A percentile compares a stretch with the other conserved stretches of the same genome.
These are phyloP conservation scores for Poa pratensis DNA, from an alignment of 176 grass and related monocot species.

Conservation along the genomic window DNA sequence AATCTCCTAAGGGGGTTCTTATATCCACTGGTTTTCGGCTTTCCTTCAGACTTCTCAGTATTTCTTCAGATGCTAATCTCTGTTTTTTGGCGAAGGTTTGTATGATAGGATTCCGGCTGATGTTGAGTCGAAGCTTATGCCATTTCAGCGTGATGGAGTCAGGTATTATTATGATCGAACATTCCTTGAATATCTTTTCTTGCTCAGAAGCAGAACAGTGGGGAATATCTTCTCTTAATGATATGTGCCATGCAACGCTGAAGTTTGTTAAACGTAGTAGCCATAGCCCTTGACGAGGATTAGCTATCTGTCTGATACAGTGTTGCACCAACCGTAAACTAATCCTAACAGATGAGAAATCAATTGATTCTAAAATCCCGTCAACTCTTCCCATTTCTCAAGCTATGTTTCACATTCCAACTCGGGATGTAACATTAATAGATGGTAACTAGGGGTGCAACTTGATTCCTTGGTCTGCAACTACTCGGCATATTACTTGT, in stretches of 20 bases:
- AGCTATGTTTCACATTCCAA: neutral
- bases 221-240: constrained; percentile 19
- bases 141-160: constrained; percentile 88
- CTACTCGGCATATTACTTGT: neutral
- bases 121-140: constrained; percentile 80
- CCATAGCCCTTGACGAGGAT: neutral
- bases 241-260: constrained; percentile 21
- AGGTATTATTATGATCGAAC: constrained; percentile 62
- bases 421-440: neutral
- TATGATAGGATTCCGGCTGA: constrained; percentile 77
- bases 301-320: neutral
- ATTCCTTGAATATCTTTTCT: constrained; percentile 14
- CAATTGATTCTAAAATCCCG: neutral
- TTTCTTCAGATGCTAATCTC: constrained; percentile 49
- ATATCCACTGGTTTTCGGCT: neutral
- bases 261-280: neutral
- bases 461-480: neutral
- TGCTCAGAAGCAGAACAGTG: neutral
- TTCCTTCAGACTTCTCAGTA: neutral
- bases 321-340: neutral
- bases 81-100: constrained; percentile 59
- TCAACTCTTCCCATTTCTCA: neutral
- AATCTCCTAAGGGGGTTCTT: constrained; percentile 23
- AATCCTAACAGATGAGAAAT: neutral
- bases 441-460: neutral